Evolutionary conservation across 352 stramenopile genomes (phyloP), one percentile per base, ranked within the genome.

Genomic region (Pythium scleroteichum): DNA sequence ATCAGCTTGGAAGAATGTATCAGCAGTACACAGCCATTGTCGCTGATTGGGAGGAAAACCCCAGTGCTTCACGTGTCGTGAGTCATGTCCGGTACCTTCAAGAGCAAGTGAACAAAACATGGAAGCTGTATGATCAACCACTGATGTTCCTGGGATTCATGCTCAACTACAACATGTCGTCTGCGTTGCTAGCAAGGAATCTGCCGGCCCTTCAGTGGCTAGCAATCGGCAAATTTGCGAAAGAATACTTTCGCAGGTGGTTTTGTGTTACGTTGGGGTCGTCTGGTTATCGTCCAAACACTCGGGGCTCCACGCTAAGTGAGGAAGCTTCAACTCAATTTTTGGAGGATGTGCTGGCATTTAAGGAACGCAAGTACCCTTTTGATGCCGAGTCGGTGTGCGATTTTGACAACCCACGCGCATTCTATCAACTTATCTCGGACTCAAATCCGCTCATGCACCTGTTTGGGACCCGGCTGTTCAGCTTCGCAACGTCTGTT

Each of bases 371-470:
- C 24, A 89, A 89, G 58, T 84, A 88, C 60, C 82, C 82, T 2
- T 92, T 92, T 52, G 80, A 92, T 48, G 53, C 71, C 0, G 79
- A 90, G 32, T 86, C 77, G 1, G 76, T 85, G 58, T 86, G 75
- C 56, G 82, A 90, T n/a, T 89, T 89, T 45, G 82, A 92, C 44
- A 88, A 88, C 27, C 80, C 80, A 2, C 81, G 81, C 23, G 56
- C 78, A 39, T 92, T 92, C 44, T 92, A 90, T 55, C 70, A 83
- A 70, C 71, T 92, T 5, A 72, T 92, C 8, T 92, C 82, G 6
- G 82, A 92, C 49, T 88, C 80, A 5, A 82, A 88, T 57, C 80
- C 80, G 2, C 47, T 90, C 51, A 90, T 92, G 76, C 77, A 89
- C 59, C 63, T 89, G 40, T 90, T 92, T 48, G 80, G 82, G 3